Evolutionary conservation across 305 asterid genomes (phyloP).

Genomic region (Fraxinus angustifolia): DNA sequence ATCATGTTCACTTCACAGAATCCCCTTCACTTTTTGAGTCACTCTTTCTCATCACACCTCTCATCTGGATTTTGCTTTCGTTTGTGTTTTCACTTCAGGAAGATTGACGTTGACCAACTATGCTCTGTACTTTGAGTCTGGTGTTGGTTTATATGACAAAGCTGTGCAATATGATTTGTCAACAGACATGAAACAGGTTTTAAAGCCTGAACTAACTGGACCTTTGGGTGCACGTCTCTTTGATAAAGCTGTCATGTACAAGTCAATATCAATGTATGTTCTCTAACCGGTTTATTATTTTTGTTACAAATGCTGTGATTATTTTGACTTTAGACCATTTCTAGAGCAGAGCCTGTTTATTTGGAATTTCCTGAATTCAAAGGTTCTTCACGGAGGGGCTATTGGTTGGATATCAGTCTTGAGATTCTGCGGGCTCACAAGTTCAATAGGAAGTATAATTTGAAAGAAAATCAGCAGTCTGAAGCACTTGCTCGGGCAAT

Average conservation of each 20-base stretch:
- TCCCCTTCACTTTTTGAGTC: not conserved
- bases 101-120: constrained; percentile 76
- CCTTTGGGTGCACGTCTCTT: constrained; percentile 93
- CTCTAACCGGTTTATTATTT: constrained; percentile 30
- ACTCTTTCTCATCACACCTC: constrained; percentile 12
- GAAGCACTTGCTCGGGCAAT: constrained; percentile 82
- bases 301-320: constrained; percentile 23
- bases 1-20: constrained; percentile 14
- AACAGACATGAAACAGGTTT: constrained; percentile 65
- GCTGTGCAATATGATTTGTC: constrained; percentile 83
- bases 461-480: constrained; percentile 54
- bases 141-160: constrained; percentile 87
- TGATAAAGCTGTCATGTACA: constrained; percentile 96
- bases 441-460: constrained; percentile 61
- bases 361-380: constrained; percentile 93
- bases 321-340: constrained; percentile 35
- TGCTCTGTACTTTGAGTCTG: constrained; percentile 86
- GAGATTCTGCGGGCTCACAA: constrained; percentile 75
- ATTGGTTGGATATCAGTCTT: constrained; percentile 83
- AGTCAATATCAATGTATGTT: constrained; percentile 71
- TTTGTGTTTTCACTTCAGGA: constrained; percentile 46
- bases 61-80: constrained; percentile 19
- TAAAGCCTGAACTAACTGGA: constrained; percentile 91
- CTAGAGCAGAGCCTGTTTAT: constrained; percentile 81
- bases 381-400: constrained; percentile 83